A percentile compares a stretch with the other conserved stretches of the same genome.
These are phyloP conservation scores for Aspergillus oerlinghausenensis DNA, from an alignment of 2,329 filamentous ascomycete genomes.

Conservation along the genomic window DNA sequence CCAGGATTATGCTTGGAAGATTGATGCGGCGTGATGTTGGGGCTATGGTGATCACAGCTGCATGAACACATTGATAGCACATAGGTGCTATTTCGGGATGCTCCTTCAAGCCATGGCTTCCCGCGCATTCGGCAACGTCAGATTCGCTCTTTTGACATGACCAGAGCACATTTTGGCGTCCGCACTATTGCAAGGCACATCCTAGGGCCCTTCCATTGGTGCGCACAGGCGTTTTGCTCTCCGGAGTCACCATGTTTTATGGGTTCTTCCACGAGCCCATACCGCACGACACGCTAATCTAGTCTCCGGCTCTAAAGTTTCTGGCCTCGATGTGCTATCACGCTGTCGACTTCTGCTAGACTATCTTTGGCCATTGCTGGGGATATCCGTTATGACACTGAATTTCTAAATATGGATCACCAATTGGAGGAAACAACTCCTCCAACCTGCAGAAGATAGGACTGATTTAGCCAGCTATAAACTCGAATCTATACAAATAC, in stretches of 20 bases:
- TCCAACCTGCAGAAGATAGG: neutral
- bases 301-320: neutral
- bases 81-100: neutral
- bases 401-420: neutral
- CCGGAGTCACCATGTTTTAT: neutral
- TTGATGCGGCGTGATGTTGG: constrained; percentile 29
- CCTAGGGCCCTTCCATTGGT: neutral
- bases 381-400: neutral
- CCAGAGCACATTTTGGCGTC: neutral
- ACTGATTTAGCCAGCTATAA: neutral
- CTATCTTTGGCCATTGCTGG: neutral
- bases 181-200: neutral
- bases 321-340: neutral
- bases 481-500: neutral
- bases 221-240: neutral
- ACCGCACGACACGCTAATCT: neutral
- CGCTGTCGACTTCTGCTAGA: neutral
- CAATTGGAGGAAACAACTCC: neutral
- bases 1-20: constrained; percentile 36
- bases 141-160: neutral
- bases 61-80: neutral
- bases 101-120: neutral
- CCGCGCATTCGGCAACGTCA: neutral
- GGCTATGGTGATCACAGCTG: neutral
- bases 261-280: neutral